Conservation (phyloP, 164 flowering plant genomes). For the Buxus sempervirens region DNA sequence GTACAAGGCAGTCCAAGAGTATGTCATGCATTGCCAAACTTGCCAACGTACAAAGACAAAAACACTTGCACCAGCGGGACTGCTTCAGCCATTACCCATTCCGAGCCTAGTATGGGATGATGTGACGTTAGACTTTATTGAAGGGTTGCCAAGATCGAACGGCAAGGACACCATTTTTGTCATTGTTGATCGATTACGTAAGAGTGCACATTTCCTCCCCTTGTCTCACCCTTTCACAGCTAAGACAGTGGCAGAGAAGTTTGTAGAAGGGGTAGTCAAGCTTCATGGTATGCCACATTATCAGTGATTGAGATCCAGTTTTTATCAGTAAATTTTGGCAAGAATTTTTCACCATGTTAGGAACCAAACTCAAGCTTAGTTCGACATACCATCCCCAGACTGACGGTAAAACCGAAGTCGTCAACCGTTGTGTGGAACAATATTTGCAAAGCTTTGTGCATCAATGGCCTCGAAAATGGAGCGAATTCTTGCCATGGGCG, state of each 20-base stretch:
- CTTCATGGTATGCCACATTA: neutral
- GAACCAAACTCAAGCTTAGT: neutral
- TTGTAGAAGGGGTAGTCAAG: neutral
- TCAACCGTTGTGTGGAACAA: neutral
- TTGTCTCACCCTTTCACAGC: constrained; percentile 7
- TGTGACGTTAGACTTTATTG: neutral
- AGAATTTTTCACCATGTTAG: neutral
- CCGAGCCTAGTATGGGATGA: neutral
- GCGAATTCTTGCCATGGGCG: neutral
- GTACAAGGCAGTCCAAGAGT: neutral
- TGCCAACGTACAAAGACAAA: neutral
- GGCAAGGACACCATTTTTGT: neutral
- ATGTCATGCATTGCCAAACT: neutral
- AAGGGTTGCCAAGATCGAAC: neutral
- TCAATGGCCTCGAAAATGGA: neutral
- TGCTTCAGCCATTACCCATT: neutral
- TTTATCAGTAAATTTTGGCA: neutral
- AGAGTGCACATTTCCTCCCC: constrained; percentile 2
- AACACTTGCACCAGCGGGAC: neutral
- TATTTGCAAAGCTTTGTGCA: neutral
- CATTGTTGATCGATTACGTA: neutral
- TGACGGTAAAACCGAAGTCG: neutral
- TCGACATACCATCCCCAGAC: neutral
- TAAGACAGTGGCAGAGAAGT: neutral
- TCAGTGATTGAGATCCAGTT: neutral